These are phyloP conservation scores for Amphicarpaea edgeworthii DNA, from an alignment of 306 rosid genomes.

Conservation along the genomic window DNA sequence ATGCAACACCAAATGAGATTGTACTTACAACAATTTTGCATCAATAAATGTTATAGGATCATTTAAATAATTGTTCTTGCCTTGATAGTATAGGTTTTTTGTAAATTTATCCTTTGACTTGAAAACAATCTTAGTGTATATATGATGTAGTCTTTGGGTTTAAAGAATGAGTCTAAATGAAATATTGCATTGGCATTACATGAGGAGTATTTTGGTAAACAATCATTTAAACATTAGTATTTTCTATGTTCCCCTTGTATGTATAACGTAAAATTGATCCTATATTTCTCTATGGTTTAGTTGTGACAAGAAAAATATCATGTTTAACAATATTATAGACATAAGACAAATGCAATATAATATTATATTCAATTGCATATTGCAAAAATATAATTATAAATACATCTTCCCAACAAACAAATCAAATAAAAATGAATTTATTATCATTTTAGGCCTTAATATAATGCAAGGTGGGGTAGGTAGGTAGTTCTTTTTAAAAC, in stretches of 20 bases:
- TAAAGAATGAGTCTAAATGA: conserved; percentile 41
- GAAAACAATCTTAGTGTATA: conserved; percentile 45
- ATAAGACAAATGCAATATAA: conserved; percentile 15
- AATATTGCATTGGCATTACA: conserved; percentile 48
- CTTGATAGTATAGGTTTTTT: conserved; percentile 19
- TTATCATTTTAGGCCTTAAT: neutral
- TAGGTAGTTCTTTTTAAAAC: neutral
- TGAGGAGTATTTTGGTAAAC: conserved; percentile 53
- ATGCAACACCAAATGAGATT: conserved; percentile 77
- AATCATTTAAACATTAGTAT: conserved; percentile 48
- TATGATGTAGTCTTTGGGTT: conserved; percentile 52
- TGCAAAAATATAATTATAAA: no score
- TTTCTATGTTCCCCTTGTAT: conserved; percentile 48
- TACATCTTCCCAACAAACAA: no score
- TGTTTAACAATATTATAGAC: conserved; percentile 18
- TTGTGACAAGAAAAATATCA: conserved; percentile 47
- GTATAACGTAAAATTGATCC: conserved; percentile 68
- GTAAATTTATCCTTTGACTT: conserved; percentile 44
- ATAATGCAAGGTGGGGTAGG: no score
- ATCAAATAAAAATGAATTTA: no score
- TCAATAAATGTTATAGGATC: conserved; percentile 54
- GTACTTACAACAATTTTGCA: conserved; percentile 65
- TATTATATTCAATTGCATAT: neutral
- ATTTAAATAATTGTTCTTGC: conserved; percentile 37
- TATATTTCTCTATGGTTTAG: conserved; percentile 69